A percentile compares a stretch with the other conserved stretches of the same genome.
phyloP scores from a whole-genome alignment of 495 filamentous ascomycete genomes.

The Trichocladium antarcticum region DNA sequence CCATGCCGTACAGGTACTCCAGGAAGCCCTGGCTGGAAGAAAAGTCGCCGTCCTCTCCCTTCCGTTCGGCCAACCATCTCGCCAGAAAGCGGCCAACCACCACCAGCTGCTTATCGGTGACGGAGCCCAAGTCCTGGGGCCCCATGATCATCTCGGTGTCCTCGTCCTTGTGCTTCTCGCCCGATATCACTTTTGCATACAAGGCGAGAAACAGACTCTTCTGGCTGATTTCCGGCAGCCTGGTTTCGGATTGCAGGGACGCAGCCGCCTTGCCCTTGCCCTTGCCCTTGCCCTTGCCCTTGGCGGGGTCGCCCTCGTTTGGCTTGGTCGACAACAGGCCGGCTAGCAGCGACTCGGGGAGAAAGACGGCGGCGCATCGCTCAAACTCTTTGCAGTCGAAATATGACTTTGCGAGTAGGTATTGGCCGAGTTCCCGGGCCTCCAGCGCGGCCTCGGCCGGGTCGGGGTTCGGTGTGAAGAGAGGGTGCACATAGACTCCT shows the following conservation, averaged over 20 bases:
- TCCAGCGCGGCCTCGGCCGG: slow-evolving; percentile 66
- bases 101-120: slow-evolving; percentile 71
- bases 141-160: slow-evolving; percentile 97
- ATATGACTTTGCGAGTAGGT: slow-evolving; percentile 84
- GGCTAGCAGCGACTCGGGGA: slow-evolving; percentile 59
- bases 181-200: slow-evolving; percentile 85
- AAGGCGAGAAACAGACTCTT: slow-evolving; percentile 86
- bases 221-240: slow-evolving; percentile 52
- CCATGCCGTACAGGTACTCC: slow-evolving; percentile 80
- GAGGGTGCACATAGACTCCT: slow-evolving; percentile 32
- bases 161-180: slow-evolving; percentile 92
- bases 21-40: slow-evolving; percentile 74
- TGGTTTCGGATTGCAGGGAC: slow-evolving; percentile 11
- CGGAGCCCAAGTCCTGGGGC: slow-evolving; percentile 73
- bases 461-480: slow-evolving; percentile 41
- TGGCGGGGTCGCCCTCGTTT: slow-evolving; percentile 27
- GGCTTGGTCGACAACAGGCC: slow-evolving; percentile 45
- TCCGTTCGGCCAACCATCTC: slow-evolving; percentile 58
- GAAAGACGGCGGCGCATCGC: slow-evolving; percentile 81
- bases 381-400: slow-evolving; percentile 96
- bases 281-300: slow-evolving; percentile 52
- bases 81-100: slow-evolving; percentile 64
- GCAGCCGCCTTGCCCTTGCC: slow-evolving; percentile 34
- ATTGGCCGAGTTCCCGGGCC: slow-evolving; percentile 65
- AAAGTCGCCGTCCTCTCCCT: slow-evolving; percentile 45